Base-by-base conservation (phyloP, 768 basidiomycete genomes). In the Cubamyces lactineus region DNA sequence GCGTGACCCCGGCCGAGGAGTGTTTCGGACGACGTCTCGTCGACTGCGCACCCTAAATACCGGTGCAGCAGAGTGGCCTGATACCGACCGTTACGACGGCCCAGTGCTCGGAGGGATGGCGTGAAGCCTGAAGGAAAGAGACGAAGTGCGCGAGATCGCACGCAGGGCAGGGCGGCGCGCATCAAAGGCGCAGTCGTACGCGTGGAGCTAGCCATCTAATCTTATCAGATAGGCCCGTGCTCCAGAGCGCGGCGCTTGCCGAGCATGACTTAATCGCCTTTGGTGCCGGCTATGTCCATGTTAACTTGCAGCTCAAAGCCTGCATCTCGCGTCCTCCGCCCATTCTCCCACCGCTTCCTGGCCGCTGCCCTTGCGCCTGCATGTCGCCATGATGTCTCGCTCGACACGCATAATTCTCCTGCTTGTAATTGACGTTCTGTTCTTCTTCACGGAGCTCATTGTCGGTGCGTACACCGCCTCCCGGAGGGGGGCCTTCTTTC, bases 381-480 rank as follows among this genome's bases (percentile, higher is more conserved):
- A 66, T 67, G 47, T 54, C 59, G 74, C 79, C 74, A 70, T 66
- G 40, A 68, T 78, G 70, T 90, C 89, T 68, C 89, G 92, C 62
- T 85, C 89, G 16, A 77, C 88, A 5, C 81, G 87, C 67, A 94
- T 94, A 66, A 83, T 81, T 6, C 77, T 94, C 61, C 80, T 98
- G 49, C 82, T 96, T 41, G 78, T 82, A 65, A 94, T 99, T 59
- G 96, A 99, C 76, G 70, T 92, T 16, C 5, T 88, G 50, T 98
- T 93, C 80, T 94, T 97, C 73, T 82, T 93, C 70, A 79, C 95
- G 49, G 95, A 96, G 74, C 82, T 96, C 69, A 84, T 89, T 59
- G 85, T 84, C 59, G 94, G 93, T 87, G 62, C 66, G 82, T 69
- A 23, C 46, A 11, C 24, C 16, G 38, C 28, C 66, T 56, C 65